Evolutionary conservation across 352 stramenopile species (phyloP), one percentile per base, ranked within the genome.

Genomic region (Globisporangium viniferum): DNA sequence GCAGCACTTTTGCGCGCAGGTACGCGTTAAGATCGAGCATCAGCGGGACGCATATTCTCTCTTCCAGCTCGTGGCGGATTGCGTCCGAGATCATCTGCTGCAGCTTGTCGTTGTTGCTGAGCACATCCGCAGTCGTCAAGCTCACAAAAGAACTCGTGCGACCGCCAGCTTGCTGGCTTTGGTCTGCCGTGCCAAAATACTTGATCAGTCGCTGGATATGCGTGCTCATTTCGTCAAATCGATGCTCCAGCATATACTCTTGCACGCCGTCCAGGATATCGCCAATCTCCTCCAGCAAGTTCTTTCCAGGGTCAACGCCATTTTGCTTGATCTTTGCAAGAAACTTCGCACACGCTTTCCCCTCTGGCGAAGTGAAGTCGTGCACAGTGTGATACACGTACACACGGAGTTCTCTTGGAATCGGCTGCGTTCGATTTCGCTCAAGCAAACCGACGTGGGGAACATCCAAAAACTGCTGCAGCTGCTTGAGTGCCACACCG

Each of bases 181-280:
- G 35, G 41, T 73, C 69, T 15, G 61, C 35, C 12, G 66, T 67
- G 15, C 71, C 60, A 53, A 71, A 76, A n/a, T 73, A 72, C 59
- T 89, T 82, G 62, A 93, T 77, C 49, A 92, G 64, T 29, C 83
- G 74, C 59, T 91, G 76, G 18, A 93, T 76, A 44, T 90, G 82
- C 5, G 73, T 62, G 29, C 79, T 73, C 84, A 95, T 93, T 57
- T 95, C 88, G 33, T 91, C 82, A 58, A 84, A 93, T 0, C 88
- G 85, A 57, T 95, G 86, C 65, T 93, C 84, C 3, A 95, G 80
- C 88, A 95, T 95, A 49, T 95, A 93, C 69, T 92, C 84, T 69
- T 95, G 88, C 9, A 95, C 82, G 44, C 77, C 84, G 57, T 95
- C 88, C 36, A 95, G 78, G 61, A 93, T 89, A 9, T 90, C 80